Evolutionary conservation across 2,329 filamentous ascomycete genomes (phyloP), one percentile per base, ranked within the genome.

Genomic region (Botrytis deweyae): DNA sequence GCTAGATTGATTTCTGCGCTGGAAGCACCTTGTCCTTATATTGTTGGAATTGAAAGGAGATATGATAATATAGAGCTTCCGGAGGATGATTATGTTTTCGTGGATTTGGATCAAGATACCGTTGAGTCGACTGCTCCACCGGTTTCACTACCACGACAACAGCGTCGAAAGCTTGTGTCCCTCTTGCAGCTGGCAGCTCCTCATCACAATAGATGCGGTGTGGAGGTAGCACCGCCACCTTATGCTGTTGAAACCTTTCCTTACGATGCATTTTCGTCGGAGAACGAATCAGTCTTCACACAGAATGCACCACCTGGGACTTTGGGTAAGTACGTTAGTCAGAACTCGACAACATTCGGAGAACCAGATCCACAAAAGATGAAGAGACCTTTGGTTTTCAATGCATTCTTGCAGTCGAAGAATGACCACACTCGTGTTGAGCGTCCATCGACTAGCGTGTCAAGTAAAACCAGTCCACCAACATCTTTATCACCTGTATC

Each of bases 221-320:
- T 99, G 4, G 86, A 92, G 2, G 88, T 91, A n/a, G 96, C 95
- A 0, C 94, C 96, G 33, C 96, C 96, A 49, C 91, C 93, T 6
- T 98, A 98, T 82, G 95, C 94, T 5, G 90, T 97, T 72, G 96
- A 99, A 83, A 92, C 95, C 0, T 99, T 93, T 81, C 96, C 96
- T 0, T 93, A 93, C 80, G 93, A 98, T 81, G 89, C 93, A 3
- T 98, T 97, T 81, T 92, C 94, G 33, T 94, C 93, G 0, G 96
- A 99, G 82, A 95, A 93, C 77, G 88, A 91, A 46, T 88, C 91
- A 1, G 86, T 97, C 4, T 98, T 97, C 83, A 92, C 90, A 59
- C 87, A 93, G 33, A 89, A 87, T 76, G 88, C 95, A 1, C 84
- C 88, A 9, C 87, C 89, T 14, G 93, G 92, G 70, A 92, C 91